Percentiles rank a stretch among this genome's conserved stretches.
Evolutionary conservation across 1,284 basidiomycete genomes (phyloP).

Genomic region (Moesziomyces aphidis): DNA sequence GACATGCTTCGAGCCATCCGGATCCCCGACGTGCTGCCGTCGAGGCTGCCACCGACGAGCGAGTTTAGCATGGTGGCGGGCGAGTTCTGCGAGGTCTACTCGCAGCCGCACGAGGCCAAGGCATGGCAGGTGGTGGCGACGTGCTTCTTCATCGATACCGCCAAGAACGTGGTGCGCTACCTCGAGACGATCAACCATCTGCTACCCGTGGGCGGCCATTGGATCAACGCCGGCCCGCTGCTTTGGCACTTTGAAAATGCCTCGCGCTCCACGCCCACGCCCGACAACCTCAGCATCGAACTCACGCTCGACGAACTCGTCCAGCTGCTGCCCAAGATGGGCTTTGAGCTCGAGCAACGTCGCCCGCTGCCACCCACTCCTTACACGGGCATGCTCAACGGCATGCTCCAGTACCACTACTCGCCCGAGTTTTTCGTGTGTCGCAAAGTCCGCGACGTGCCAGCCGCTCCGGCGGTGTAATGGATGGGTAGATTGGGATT

Average conservation of each 20-base stretch:
- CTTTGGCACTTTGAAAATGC: slow-evolving; percentile 89
- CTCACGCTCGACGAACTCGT: slow-evolving; percentile 90
- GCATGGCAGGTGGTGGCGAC: slow-evolving; percentile 91
- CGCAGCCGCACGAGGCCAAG: slow-evolving; percentile 74
- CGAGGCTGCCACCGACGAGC: slow-evolving; percentile 45
- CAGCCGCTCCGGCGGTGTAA: slow-evolving; percentile 49
- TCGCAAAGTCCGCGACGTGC: slow-evolving; percentile 57
- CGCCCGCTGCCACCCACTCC: slow-evolving; percentile 79
- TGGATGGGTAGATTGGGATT: not conserved
- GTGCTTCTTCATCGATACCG: slow-evolving; percentile 98
- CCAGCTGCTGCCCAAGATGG: slow-evolving; percentile 77
- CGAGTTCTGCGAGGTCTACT: slow-evolving; percentile 64
- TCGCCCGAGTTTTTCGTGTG: slow-evolving; percentile 71
- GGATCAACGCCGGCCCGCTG: slow-evolving; percentile 77
- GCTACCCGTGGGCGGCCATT: slow-evolving; percentile 59
- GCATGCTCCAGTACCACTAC: slow-evolving; percentile 91
- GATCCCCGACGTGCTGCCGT: slow-evolving; percentile 64
- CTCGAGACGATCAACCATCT: slow-evolving; percentile 64
- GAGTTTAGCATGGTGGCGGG: slow-evolving; percentile 68
- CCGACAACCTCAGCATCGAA: slow-evolving; percentile 73
- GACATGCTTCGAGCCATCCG: slow-evolving; percentile 58
- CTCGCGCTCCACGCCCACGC: slow-evolving; percentile 4
- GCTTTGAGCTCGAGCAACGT: slow-evolving; percentile 88
- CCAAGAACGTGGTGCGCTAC: slow-evolving; percentile 62
- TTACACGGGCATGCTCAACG: slow-evolving; percentile 84